Percentiles rank a stretch among this genome's conserved stretches.
Evolutionary conservation across 495 filamentous ascomycete species (phyloP).

Genomic region (Annulohypoxylon maeteangense): DNA sequence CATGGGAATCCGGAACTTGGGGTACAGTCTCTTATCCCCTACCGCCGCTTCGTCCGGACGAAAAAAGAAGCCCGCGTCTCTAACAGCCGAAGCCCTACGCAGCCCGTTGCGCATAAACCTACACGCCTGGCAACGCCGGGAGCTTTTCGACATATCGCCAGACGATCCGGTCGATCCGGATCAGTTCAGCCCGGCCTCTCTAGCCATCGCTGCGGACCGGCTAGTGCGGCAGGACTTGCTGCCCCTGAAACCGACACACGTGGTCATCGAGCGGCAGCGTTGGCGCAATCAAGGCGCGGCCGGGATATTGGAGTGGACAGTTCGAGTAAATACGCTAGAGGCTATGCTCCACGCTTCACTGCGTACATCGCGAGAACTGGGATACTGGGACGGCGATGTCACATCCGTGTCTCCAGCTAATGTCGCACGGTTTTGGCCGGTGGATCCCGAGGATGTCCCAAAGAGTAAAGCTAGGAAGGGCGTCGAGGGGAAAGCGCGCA

Average conservation of each 20-base stretch:
- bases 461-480: neutral
- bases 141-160: conserved; percentile 41
- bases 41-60: conserved; percentile 35
- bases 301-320: conserved; percentile 86
- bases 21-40: conserved; percentile 71
- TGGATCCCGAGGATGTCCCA: neutral
- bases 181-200: conserved; percentile 65
- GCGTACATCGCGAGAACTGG: conserved; percentile 61
- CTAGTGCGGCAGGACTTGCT: conserved; percentile 64
- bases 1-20: conserved; percentile 87
- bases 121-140: conserved; percentile 48
- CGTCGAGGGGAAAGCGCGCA: conserved; percentile 29
- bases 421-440: conserved; percentile 53
- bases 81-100: conserved; percentile 26
- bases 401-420: conserved; percentile 51
- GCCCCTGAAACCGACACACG: conserved; percentile 67
- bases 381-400: conserved; percentile 52
- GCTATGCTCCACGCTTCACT: conserved; percentile 87
- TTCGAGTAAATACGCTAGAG: conserved; percentile 91
- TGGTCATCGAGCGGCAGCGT: conserved; percentile 91
- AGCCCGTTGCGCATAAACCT: conserved; percentile 37
- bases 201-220: conserved; percentile 69
- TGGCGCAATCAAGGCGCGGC: conserved; percentile 74
- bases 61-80: conserved; percentile 11
- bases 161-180: conserved; percentile 40